Evolutionary conservation across 805 yeast genomes (phyloP), one percentile per base, ranked within the genome.

Genomic region (Cyberlindnera americana): DNA sequence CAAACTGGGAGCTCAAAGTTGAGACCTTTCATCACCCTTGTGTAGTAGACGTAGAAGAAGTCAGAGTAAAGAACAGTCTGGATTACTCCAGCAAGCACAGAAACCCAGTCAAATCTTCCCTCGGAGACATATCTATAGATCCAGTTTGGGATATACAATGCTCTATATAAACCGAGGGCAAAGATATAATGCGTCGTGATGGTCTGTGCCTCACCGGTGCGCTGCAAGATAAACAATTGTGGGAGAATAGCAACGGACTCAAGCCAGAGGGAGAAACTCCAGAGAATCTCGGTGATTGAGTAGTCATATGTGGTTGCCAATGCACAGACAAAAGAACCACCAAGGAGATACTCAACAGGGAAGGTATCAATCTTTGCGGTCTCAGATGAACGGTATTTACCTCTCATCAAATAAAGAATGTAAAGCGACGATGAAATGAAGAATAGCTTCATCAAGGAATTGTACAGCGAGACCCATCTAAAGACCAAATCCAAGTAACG

Each of bases 81-180:
- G 29, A 88, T 61, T 24, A 93, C 46, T 18, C 98, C 98, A 1
- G 97, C 83, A 16, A 75, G 54, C 9, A 91, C 68, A 2, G 95
- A 74, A 40, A 90, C 69, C 48, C 72, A 73, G 56, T 89, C 96
- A 41, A 83, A 67, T 48, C 72, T 69, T 18, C 69, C 74, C 48
- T 84, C 91, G 13, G 62, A 48, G 45, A 66, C 66, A 66, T 81
- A 87, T 61, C 97, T 78, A 73, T 89, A 93, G 50, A 89, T 60
- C 99, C 99, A 93, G 65, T 91, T 93, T 49, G 95, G 95, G 51
- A 93, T 78, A 61, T 93, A 93, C 37, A 93, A 69, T 0, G 91
- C 84, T 51, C 99, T 73, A 70, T 93, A 93, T 3, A 83, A 51
- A 13, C 99, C 99, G 57, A 93, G 69, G 1, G 97, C 95, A 62